Base-by-base conservation (phyloP, 371 early-diverging fungal genomes). In the Actinomortierella ambigua region DNA sequence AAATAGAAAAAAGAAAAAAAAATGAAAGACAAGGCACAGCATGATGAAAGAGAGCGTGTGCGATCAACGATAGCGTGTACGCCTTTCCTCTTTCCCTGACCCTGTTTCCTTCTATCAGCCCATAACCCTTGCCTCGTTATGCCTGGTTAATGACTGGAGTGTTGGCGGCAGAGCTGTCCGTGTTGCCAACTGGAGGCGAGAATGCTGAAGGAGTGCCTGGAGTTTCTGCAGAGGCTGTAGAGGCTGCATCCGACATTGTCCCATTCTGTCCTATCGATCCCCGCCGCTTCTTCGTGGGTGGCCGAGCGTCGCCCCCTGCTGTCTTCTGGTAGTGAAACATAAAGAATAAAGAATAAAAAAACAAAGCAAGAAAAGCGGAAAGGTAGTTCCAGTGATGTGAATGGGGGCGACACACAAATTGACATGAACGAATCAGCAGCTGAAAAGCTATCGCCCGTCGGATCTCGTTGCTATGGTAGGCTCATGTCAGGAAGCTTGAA, bases 211-310 rank as follows among this genome's bases (percentile, higher is more conserved):
- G 51, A 0, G 51, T 40, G 11, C 56, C 57, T 17, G 57, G 29
- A 20, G 34, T 49, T 5, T 63, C 56, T 26, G 55, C 47, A 41
- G 65, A 29, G 3, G 51, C 28, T 1, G 20, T 51, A 4, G 55
- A 28, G 26, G 60, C 20, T 0, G 50, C 57, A 39, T 65, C 63
- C 4, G 66, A 50, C 42, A 29, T 1, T 9, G 27, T 62, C 13
- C 63, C 65, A 42, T 65, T 62, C 27, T 65, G 63, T 23, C 52
- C 50, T 18, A 42, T 50, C 11, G 73, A 71, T n/a, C 66, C 59
- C n/a, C 73, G 65, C 23, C 66, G 73, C 55, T 71, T 71, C 50
- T 71, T 71, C 18, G 55, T 42, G 3, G 73, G 68, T 13, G 68
- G 66, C 2, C 66, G 50, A 2, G 66, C 17, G 18, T 65, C 66